A percentile compares a stretch with the other conserved stretches of the same genome.
phyloP scores from a whole-genome alignment of 2,329 filamentous ascomycete species.

The Macroventuria anomochaeta region DNA sequence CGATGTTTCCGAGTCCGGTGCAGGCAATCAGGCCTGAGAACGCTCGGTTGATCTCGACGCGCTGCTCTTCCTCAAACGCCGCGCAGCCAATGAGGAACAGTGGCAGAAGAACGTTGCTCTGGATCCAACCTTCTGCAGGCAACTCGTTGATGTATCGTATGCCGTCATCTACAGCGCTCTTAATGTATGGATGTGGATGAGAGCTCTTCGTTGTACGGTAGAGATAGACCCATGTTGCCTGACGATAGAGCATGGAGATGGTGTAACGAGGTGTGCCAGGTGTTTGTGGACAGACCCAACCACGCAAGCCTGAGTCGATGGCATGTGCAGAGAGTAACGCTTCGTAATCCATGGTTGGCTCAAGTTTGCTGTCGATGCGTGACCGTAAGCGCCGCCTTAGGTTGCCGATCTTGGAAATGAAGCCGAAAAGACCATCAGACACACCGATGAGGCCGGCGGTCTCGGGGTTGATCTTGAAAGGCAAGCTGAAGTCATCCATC shows the following conservation, averaged over 20 bases:
- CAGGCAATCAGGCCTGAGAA: conserved; percentile 63
- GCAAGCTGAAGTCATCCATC: conserved; percentile 60
- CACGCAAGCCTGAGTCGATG: conserved; percentile 75
- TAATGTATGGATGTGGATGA: conserved; percentile 61
- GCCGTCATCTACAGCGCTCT: conserved; percentile 64
- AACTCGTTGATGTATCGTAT: conserved; percentile 63
- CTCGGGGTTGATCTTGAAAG: conserved; percentile 62
- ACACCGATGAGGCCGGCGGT: conserved; percentile 75
- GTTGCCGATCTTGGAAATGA: conserved; percentile 78
- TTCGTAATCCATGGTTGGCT: conserved; percentile 75
- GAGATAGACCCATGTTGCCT: conserved; percentile 69
- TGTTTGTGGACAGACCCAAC: conserved; percentile 71
- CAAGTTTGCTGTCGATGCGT: conserved; percentile 66
- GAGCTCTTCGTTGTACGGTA: conserved; percentile 67
- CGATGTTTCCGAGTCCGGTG: conserved; percentile 65
- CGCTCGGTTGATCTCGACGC: conserved; percentile 61
- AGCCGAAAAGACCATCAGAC: conserved; percentile 79
- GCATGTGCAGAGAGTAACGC: conserved; percentile 74
- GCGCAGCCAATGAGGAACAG: conserved; percentile 67
- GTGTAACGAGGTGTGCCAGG: conserved; percentile 61
- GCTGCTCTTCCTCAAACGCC: conserved; percentile 62
- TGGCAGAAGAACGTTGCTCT: conserved; percentile 66
- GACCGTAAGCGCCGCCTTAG: conserved; percentile 76
- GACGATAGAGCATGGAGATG: conserved; percentile 65
- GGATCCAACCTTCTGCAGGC: conserved; percentile 61